Evolutionary conservation across 805 yeast species (phyloP), one percentile per base, ranked within the genome.

Genomic region (Diddensiella transvaalensis): DNA sequence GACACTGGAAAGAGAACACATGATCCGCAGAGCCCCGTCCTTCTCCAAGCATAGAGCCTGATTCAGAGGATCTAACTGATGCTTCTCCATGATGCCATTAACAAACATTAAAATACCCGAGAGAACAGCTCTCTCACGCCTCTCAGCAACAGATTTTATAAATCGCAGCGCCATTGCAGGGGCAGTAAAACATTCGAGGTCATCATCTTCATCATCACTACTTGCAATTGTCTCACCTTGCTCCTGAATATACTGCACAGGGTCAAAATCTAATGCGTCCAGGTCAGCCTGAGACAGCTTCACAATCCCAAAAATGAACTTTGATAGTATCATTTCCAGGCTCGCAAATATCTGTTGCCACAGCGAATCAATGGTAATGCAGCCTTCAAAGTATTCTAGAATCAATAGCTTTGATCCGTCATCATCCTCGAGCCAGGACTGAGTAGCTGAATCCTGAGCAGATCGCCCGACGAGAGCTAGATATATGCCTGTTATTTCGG

Each of bases 221-320:
- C 84, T 90, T 55, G 82, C 77, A 60, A 75, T 73, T 29, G 50
- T 67, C 62, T 81, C 87, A 58, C 87, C 73, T 47, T 77, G 78
- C 42, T 81, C 72, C 64, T 87, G 85, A 46, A 90, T 79, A 63
- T 86, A 91, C 62, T 88, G 96, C 46, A 79, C 83, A 3, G 96
- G 96, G 58, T 90, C 96, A 54, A 75, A 79, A 52, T 87, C 91
- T 68, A 85, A 89, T 2, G 78, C 66, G 53, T 85, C 91, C 44
- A 87, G 68, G 15, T 80, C 78, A 3, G 77, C 81, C 42, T 80
- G 81, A 4, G 76, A 72, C 1, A 90, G 83, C 13, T 46, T 26
- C 19, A 52, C 23, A 8, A 39, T 26, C 15, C 38, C 35, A 23
- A 49, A 47, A 8, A 51, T 36, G 13, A 52, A 18, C 5, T 44